phyloP scores from a whole-genome alignment of 345 rosid species.

The Toxicodendron radicans region DNA sequence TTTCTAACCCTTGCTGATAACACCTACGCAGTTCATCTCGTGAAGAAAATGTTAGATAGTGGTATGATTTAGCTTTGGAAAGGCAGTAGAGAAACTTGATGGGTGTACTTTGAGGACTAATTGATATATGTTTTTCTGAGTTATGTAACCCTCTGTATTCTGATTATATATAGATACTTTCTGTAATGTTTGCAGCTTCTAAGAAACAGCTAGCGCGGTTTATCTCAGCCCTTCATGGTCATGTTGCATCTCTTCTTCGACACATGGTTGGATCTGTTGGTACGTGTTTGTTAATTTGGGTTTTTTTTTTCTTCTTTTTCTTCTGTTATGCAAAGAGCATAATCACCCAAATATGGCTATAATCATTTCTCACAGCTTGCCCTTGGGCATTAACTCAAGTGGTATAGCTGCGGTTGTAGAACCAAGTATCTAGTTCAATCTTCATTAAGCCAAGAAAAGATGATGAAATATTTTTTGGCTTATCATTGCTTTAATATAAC shows the following conservation, averaged over 20 bases:
- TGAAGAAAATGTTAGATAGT: constrained; percentile 79
- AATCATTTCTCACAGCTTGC: neutral
- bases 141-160: neutral
- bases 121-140: neutral
- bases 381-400: neutral
- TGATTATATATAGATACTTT: neutral
- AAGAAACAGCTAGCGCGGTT: constrained; percentile 67
- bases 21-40: constrained; percentile 67
- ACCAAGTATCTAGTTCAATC: neutral
- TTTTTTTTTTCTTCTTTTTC: neutral
- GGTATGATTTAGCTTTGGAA: constrained; percentile 42
- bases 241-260: constrained; percentile 76
- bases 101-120: neutral
- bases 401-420: neutral
- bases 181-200: constrained; percentile 56
- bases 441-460: neutral
- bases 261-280: constrained; percentile 95
- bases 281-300: constrained; percentile 31
- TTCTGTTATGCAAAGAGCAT: neutral
- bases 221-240: constrained; percentile 77
- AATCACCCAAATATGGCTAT: neutral
- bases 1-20: constrained; percentile 66
- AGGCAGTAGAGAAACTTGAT: constrained; percentile 11
- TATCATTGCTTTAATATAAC: neutral
- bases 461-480: neutral